Conservation (phyloP, 23 red algal species). For the Gracilaria gracilis region DNA sequence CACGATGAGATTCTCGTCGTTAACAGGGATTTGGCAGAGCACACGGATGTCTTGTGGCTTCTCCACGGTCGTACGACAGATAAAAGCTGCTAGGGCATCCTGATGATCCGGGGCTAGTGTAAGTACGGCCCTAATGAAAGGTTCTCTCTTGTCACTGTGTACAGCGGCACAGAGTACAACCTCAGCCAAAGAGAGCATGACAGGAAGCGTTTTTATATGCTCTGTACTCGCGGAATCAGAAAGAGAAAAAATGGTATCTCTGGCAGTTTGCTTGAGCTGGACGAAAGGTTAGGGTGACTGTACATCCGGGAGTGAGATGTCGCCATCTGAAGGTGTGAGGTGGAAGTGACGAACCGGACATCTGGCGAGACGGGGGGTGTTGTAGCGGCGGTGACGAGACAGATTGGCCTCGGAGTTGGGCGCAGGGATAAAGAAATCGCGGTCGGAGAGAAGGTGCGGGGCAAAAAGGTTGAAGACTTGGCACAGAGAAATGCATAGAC, state of each 20-base stretch:
- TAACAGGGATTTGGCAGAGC: background rate
- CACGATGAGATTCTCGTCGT: slow-evolving; percentile 43
- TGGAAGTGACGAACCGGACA: slow-evolving; percentile 32
- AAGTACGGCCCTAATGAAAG: slow-evolving; percentile 60
- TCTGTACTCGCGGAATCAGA: slow-evolving; percentile 11
- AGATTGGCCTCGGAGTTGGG: slow-evolving; percentile 20
- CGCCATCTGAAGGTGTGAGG: slow-evolving; percentile 18
- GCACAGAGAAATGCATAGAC: slow-evolving; percentile 44
- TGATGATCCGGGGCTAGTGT: slow-evolving; percentile 23
- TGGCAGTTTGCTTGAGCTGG: slow-evolving; percentile 27
- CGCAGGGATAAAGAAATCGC: slow-evolving; percentile 40
- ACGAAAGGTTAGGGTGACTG: slow-evolving; percentile 35
- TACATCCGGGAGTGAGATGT: background rate
- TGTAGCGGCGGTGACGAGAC: slow-evolving; percentile 67
- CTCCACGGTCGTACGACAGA: slow-evolving; percentile 29
- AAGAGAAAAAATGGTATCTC: slow-evolving; percentile 31
- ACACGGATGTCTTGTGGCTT: slow-evolving; percentile 18
- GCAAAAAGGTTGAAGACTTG: slow-evolving; percentile 47
- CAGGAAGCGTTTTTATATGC: slow-evolving; percentile 12
- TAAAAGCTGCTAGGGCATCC: slow-evolving; percentile 42
- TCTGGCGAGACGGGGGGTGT: slow-evolving; percentile 49
- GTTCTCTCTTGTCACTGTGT: slow-evolving; percentile 47
- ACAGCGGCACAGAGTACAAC: slow-evolving; percentile 61
- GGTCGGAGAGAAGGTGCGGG: slow-evolving; percentile 27
- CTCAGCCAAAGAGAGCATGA: slow-evolving; percentile 49